Conservation (phyloP, 2,329 filamentous ascomycete species). For the Clathrospora elynae region DNA sequence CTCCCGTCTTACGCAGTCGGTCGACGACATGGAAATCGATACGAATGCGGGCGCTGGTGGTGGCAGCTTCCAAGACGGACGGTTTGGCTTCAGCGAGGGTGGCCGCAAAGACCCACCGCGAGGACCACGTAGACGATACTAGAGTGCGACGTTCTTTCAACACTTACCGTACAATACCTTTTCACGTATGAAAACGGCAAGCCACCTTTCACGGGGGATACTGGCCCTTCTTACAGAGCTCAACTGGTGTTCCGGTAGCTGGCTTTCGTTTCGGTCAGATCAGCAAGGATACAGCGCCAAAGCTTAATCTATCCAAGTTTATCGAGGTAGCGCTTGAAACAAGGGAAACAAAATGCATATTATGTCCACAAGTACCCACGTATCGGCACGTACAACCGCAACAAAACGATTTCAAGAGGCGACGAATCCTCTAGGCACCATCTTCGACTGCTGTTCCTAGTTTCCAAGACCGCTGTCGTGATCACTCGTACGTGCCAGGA, state of each 20-base stretch:
- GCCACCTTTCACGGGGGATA: neutral
- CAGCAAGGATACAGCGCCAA: neutral
- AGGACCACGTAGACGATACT: slow-evolving; percentile 44
- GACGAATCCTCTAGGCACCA: no score
- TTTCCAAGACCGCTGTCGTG: no score
- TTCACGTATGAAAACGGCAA: slow-evolving; percentile 20
- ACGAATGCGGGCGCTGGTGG: slow-evolving; percentile 32
- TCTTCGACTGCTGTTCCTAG: neutral
- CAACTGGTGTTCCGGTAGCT: neutral
- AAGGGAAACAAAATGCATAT: no score
- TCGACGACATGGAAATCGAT: slow-evolving; percentile 53
- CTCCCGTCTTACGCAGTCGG: slow-evolving; percentile 28
- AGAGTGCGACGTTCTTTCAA: slow-evolving; percentile 12
- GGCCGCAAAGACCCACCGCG: slow-evolving; percentile 35
- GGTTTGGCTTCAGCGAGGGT: slow-evolving; percentile 50
- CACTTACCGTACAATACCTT: slow-evolving; percentile 34
- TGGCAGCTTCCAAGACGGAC: slow-evolving; percentile 51
- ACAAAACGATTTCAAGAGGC: no score
- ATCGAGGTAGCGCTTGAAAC: no score
- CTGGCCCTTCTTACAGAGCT: neutral
- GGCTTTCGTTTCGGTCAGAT: no score
- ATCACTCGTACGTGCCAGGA: no score
- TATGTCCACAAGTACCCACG: no score
- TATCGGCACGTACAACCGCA: no score
- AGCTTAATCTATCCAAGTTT: neutral